Percentiles rank a stretch among this genome's conserved stretches.
Evolutionary conservation across 768 basidiomycete genomes (phyloP).

Genomic region (Termitomyces sp.): DNA sequence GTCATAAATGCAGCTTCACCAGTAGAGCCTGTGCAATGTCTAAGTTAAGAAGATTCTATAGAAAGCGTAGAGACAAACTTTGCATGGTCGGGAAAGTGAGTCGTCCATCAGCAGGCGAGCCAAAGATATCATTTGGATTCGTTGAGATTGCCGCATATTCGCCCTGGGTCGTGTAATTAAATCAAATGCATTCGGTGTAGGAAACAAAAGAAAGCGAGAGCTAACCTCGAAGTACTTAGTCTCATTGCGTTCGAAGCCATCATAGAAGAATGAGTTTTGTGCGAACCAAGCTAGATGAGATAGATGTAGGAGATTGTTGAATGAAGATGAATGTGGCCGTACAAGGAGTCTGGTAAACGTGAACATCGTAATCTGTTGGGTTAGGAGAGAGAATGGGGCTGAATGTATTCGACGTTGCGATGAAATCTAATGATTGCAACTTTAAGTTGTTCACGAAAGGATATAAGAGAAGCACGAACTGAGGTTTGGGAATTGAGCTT

Average conservation of each 20-base stretch:
- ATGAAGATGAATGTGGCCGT: conserved; percentile 3
- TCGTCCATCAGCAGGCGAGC: conserved; percentile 31
- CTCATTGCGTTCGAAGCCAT: conserved; percentile 37
- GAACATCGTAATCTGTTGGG: conserved; percentile 44
- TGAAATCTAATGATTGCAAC: conserved; percentile 32
- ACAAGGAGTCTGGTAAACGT: conserved; percentile 52
- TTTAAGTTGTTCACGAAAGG: neutral
- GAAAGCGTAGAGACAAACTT: conserved; percentile 24
- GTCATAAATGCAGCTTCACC: conserved; percentile 63
- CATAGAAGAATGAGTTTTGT: conserved; percentile 29
- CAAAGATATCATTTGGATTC: conserved; percentile 38
- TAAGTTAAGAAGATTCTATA: neutral
- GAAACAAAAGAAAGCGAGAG: neutral
- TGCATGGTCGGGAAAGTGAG: conserved; percentile 47
- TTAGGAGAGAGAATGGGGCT: conserved; percentile 36
- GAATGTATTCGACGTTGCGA: conserved; percentile 38
- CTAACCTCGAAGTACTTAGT: conserved; percentile 42
- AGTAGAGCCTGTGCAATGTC: conserved; percentile 27
- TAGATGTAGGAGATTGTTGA: neutral
- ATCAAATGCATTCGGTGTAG: no score
- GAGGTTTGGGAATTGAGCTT: conserved; percentile 38
- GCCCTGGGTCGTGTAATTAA: conserved; percentile 22
- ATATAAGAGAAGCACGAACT: conserved; percentile 21
- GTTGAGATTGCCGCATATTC: conserved; percentile 53
- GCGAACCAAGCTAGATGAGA: conserved; percentile 25